phyloP scores from a whole-genome alignment of 2,329 filamentous ascomycete genomes.

The Gnomoniopsis sp. region DNA sequence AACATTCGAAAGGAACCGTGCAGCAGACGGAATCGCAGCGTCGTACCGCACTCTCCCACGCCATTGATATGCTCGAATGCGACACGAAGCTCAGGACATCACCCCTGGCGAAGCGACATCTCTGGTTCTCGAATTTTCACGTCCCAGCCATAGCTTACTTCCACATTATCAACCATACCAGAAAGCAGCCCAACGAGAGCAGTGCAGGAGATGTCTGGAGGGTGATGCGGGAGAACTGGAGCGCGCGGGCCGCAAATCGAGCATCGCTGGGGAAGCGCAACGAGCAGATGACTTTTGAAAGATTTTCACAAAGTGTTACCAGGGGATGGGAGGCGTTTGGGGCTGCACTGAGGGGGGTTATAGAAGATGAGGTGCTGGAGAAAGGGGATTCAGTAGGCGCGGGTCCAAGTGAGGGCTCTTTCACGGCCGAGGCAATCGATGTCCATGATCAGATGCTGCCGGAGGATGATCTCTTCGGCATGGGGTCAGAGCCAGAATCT shows the following conservation, averaged over 20 bases:
- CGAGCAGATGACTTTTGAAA: not conserved
- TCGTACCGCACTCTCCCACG: slow-evolving; percentile 27
- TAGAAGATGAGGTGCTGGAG: not conserved
- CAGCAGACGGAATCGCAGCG: slow-evolving; percentile 26
- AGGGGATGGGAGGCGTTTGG: slow-evolving; percentile 4
- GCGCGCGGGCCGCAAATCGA: slow-evolving; percentile 15
- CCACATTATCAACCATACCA: slow-evolving; percentile 34
- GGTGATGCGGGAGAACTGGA: slow-evolving; percentile 29
- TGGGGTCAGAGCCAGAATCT: not conserved
- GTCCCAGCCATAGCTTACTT: slow-evolving; percentile 40
- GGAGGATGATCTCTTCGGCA: not conserved
- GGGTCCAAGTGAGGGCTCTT: not conserved
- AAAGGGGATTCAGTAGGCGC: not conserved
- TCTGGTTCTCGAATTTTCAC: slow-evolving; percentile 34
- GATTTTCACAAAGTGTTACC: not conserved
- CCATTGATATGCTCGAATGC: slow-evolving; percentile 33
- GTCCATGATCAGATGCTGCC: not conserved
- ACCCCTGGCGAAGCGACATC: slow-evolving; percentile 29
- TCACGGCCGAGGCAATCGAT: not conserved
- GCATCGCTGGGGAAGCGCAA: not conserved
- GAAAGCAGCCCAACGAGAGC: slow-evolving; percentile 19
- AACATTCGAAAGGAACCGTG: slow-evolving; percentile 18
- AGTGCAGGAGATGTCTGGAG: slow-evolving; percentile 30
- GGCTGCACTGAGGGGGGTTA: not conserved
- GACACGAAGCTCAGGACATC: slow-evolving; percentile 32